Base-by-base conservation (phyloP, 768 basidiomycete species). In the Trametes gibbosa region DNA sequence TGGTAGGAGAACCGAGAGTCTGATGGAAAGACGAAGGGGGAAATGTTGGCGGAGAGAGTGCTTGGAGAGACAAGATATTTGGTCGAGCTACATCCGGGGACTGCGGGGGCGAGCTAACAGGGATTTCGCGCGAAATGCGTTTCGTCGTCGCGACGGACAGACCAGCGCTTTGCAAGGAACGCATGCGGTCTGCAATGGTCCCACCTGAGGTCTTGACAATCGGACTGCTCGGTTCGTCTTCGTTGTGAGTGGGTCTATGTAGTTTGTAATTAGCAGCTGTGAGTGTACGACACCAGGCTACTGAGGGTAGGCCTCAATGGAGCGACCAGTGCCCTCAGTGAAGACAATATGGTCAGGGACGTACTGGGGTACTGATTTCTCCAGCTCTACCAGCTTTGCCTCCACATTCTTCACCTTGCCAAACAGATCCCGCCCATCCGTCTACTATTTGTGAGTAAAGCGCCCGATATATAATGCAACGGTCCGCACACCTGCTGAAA, bases 161-260 rank as follows among this genome's bases (percentile, higher is more conserved):
- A 1, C 94, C 94, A 47, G 82, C 85, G 59, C 83, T 84, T 68
- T 87, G 81, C 19, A 96, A 73, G 16, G 88, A 84, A 64, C 81
- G 84, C 74, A 94, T 80, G 50, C 94, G 83, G 74, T 93, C 92
- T 24, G 89, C 88, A 58, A 96, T 91, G 50, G 84, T 86, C 6
- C 79, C 84, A n/a, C 84, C 86, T 2, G 81, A 56, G 1, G 64
- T 65, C 59, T 79, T 79, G 56, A 63, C 63, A 19, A 68, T 65
- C 1, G 62, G 55, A 17, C 60, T 59, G 23, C 65, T 59, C 42
- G 59, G 14, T 13, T 60, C 58, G 6, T 66, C 65, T 13, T 62
- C 61, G 21, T 3, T 23, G 9, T 16, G 34, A 2, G 56, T 7
- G n/a, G 29, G 25, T 32, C 61, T 62, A n/a, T 14, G 35, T 5